phyloP scores from a whole-genome alignment of 106 monocot genomes.

The Dioscorea alata region DNA sequence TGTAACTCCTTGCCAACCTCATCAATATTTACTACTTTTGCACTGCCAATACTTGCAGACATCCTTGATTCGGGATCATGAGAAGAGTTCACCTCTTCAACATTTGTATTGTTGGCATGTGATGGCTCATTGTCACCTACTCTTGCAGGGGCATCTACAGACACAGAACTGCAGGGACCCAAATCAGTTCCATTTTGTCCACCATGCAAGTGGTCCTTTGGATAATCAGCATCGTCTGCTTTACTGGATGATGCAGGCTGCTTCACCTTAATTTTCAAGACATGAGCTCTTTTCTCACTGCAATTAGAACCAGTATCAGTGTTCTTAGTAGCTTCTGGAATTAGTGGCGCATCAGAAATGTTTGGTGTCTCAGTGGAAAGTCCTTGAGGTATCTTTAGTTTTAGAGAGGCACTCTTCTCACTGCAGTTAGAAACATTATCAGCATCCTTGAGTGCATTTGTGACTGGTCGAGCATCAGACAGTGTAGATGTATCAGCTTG shows the following conservation, averaged over 20 bases:
- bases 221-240: conserved; percentile 36
- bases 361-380: conserved; percentile 13
- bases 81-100: conserved; percentile 66
- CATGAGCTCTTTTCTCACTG: conserved; percentile 60
- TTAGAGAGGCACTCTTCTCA: neutral
- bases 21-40: conserved; percentile 28
- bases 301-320: conserved; percentile 59
- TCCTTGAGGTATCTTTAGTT: conserved; percentile 35
- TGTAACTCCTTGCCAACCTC: conserved; percentile 61
- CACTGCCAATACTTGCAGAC: conserved; percentile 62
- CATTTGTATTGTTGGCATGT: conserved; percentile 32
- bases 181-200: conserved; percentile 49
- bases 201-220: conserved; percentile 29
- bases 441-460: neutral
- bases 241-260: conserved; percentile 57
- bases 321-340: conserved; percentile 32
- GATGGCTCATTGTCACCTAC: conserved; percentile 21
- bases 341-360: conserved; percentile 14
- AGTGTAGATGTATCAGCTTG: neutral
- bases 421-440: neutral
- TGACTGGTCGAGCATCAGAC: neutral
- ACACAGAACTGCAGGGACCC: conserved; percentile 76
- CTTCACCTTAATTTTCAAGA: conserved; percentile 78
- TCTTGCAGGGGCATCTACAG: conserved; percentile 82
- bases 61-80: conserved; percentile 45